A percentile compares a stretch with the other conserved stretches of the same genome.
phyloP scores from a whole-genome alignment of 495 filamentous ascomycete genomes.

The Tuber borchii region DNA sequence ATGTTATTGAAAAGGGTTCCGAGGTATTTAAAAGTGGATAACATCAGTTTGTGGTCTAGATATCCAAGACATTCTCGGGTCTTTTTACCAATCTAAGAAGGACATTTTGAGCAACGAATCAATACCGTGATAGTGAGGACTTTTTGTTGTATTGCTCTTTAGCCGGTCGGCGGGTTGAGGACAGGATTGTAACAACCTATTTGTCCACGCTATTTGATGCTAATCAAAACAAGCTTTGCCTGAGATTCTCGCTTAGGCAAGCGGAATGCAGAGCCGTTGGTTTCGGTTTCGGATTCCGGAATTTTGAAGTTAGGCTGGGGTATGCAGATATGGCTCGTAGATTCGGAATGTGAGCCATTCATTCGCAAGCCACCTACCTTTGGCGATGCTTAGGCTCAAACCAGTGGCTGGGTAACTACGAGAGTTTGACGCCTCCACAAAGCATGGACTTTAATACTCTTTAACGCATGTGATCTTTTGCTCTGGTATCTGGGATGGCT shows the following conservation, averaged over 20 bases:
- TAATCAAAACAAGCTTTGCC: slow-evolving; percentile 17
- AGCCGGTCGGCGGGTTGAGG: slow-evolving; percentile 6
- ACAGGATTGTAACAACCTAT: slow-evolving; percentile 5
- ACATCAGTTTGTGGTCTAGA: neutral
- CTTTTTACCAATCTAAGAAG: neutral
- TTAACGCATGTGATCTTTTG: neutral
- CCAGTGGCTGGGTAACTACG: neutral
- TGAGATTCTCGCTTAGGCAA: slow-evolving; percentile 24
- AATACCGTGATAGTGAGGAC: neutral
- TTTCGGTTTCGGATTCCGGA: slow-evolving; percentile 33
- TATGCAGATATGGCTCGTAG: slow-evolving; percentile 14
- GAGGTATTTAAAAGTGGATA: neutral
- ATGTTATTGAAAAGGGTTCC: neutral
- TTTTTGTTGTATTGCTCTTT: neutral
- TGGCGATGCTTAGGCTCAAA: neutral
- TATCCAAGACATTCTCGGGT: neutral
- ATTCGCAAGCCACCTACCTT: slow-evolving; percentile 20
- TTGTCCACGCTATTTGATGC: slow-evolving; percentile 15
- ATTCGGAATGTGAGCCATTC: slow-evolving; percentile 26
- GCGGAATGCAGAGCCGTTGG: slow-evolving; percentile 29
- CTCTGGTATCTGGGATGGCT: neutral
- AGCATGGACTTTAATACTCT: neutral
- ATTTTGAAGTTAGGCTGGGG: slow-evolving; percentile 18
- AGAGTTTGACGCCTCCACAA: neutral
- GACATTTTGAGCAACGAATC: neutral